A percentile compares a stretch with the other conserved stretches of the same genome.
Evolutionary conservation across 2,329 filamentous ascomycete genomes (phyloP).

Genomic region (Ophiostoma pallidulum): DNA sequence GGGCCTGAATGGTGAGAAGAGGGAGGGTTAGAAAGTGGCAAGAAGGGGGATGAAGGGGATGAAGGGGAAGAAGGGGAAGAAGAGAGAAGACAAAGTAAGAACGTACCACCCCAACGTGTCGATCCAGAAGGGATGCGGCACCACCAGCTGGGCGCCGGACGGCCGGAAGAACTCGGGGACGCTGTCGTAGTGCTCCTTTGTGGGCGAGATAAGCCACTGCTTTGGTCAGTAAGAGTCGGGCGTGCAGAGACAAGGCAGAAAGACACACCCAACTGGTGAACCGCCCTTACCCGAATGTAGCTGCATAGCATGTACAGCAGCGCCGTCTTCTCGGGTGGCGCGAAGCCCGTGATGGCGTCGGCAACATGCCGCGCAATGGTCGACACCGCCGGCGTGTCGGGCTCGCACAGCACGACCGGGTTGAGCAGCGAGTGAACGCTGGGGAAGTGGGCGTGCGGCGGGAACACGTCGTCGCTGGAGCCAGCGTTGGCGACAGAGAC

Average conservation of each 20-base stretch:
- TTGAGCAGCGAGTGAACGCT: slow-evolving; percentile 12
- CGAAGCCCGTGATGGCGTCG: not conserved
- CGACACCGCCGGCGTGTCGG: not conserved
- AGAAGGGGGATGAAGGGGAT: too few species aligned
- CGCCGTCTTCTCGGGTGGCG: slow-evolving; percentile 8
- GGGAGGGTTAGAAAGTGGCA: too few species aligned
- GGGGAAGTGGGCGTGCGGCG: slow-evolving; percentile 1
- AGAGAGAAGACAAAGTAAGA: too few species aligned
- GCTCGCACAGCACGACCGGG: slow-evolving; percentile 5
- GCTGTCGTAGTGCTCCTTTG: slow-evolving; percentile 10
- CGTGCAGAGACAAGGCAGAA: not conserved
- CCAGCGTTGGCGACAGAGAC: not conserved
- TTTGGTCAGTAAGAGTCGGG: not conserved
- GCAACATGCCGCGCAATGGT: slow-evolving; percentile 7
- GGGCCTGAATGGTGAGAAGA: too few species aligned
- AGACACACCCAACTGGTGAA: not conserved
- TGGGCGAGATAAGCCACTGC: slow-evolving; percentile 10
- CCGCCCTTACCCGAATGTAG: not conserved
- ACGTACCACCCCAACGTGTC: slow-evolving; percentile 10
- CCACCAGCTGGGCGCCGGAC: slow-evolving; percentile 6
- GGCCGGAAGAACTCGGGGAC: slow-evolving; percentile 12
- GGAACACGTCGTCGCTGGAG: not conserved
- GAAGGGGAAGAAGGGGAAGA: too few species aligned
- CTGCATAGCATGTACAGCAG: slow-evolving; percentile 10
- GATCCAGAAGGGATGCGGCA: slow-evolving; percentile 13